These are phyloP conservation scores for Starmerella apicola DNA, from an alignment of 805 yeast genomes.

Conservation along the genomic window DNA sequence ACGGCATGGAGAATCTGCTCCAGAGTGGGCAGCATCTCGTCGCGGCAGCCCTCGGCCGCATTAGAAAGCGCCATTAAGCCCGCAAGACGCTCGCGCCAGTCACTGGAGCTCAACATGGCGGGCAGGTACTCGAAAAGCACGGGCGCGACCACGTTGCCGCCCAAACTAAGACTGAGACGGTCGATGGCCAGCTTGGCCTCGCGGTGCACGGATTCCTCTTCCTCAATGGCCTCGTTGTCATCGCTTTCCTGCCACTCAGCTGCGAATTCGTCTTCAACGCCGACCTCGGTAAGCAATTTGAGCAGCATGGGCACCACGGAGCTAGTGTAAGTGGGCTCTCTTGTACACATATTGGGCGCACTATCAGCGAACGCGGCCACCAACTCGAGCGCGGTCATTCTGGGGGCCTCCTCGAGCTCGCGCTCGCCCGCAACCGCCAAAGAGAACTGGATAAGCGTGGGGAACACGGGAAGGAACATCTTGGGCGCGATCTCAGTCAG, in stretches of 20 bases:
- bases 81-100: constrained; percentile 94
- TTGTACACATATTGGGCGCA: constrained; percentile 89
- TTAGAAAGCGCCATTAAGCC: constrained; percentile 93
- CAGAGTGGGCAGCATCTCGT: constrained; percentile 69
- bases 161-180: constrained; percentile 70
- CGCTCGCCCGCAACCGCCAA: constrained; percentile 70
- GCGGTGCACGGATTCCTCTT: constrained; percentile 74
- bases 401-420: constrained; percentile 64
- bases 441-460: constrained; percentile 74
- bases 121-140: constrained; percentile 82
- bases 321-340: constrained; percentile 57
- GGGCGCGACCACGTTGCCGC: constrained; percentile 71
- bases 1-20: constrained; percentile 74
- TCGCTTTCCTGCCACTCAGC: constrained; percentile 76
- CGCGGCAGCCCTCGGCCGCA: constrained; percentile 95
- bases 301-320: constrained; percentile 62
- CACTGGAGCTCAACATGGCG: constrained; percentile 57
- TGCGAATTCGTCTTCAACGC: constrained; percentile 55
- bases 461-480: constrained; percentile 82
- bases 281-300: constrained; percentile 83
- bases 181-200: constrained; percentile 94
- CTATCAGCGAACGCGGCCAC: constrained; percentile 84
- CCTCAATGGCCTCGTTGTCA: constrained; percentile 62
- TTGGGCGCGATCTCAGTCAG: constrained; percentile 89
- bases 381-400: constrained; percentile 79